These are phyloP conservation scores for Chrysoporthe puriensis DNA, from an alignment of 2,329 filamentous ascomycete genomes.

Conservation along the genomic window DNA sequence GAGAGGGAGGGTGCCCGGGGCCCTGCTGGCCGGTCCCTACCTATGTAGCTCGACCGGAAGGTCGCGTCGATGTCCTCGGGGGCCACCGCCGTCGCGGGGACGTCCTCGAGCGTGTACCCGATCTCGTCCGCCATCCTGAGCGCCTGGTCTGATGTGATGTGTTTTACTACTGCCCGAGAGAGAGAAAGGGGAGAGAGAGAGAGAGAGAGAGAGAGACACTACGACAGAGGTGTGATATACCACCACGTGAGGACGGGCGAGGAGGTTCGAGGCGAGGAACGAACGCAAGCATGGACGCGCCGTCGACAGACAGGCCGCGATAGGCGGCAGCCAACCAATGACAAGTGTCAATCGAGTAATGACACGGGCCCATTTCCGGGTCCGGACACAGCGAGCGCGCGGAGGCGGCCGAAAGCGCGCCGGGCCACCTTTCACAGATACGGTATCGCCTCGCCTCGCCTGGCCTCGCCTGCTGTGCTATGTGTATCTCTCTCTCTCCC, in stretches of 20 bases:
- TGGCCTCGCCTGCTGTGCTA: too few species aligned
- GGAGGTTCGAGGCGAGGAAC: too few species aligned
- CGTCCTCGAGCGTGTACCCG: constrained; percentile 60
- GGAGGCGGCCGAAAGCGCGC: constrained; percentile 23
- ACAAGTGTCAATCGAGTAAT: constrained; percentile 30
- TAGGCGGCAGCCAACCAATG: constrained; percentile 25
- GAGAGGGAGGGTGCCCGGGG: too few species aligned
- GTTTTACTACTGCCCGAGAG: neutral
- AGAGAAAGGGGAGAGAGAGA: neutral
- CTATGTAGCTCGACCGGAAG: constrained; percentile 64
- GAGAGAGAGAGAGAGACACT: neutral
- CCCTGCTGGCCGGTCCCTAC: constrained; percentile 40
- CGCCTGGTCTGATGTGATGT: neutral
- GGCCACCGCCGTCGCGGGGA: constrained; percentile 52
- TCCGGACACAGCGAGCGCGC: constrained; percentile 12
- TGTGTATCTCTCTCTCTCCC: too few species aligned
- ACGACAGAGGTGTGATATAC: neutral
- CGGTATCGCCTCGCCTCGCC: too few species aligned
- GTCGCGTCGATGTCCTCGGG: constrained; percentile 62
- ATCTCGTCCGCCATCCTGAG: constrained; percentile 45
- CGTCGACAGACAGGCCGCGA: constrained; percentile 7
- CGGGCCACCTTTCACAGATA: neutral
- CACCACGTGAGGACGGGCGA: too few species aligned
- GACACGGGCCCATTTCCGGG: constrained; percentile 13
- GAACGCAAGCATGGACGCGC: too few species aligned